Evolutionary conservation across 1,139 yeast genomes (phyloP), one percentile per base, ranked within the genome.

Genomic region (Maudiozyma humilis): DNA sequence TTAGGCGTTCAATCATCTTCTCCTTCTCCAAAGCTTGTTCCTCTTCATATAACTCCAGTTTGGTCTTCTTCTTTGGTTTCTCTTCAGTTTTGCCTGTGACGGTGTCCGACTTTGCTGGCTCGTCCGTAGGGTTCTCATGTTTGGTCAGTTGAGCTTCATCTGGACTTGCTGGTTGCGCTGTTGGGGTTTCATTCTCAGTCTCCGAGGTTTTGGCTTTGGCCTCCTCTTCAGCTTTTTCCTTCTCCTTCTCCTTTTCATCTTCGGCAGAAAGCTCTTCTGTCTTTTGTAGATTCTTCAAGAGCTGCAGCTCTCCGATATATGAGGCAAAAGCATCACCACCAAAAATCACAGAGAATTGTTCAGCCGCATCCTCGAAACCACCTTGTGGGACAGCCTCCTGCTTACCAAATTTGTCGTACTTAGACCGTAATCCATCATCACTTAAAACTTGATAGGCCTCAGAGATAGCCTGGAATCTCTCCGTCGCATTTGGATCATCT

Each of bases 281-380:
- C 46, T 76, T 84, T 14, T 77, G 65, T 53, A 81, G 64, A 49
- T 79, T 82, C 51, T 72, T 74, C 51, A 82, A 61, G 64, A 81
- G 69, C 13, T 79, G 72, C 47, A 82, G 70, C 50, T 82, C 85
- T 2, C 89, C 91, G 51, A 82, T 79, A 79, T 86, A 82, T 43
- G 75, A 78, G 44, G 73, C 73, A 60, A 82, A 82, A 1, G 79
- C 79, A 46, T 80, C 87, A 39, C 91, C 91, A 42, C 91, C 91
- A 64, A 82, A 82, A 25, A 82, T 79, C 66, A 75, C 73, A 20
- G 76, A 74, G 60, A 82, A 77, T 56, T 78, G 76, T 55, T 82
- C 88, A 35, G 73, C 66, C 0, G 88, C 86, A 56, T 81, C 88
- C 52, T 78, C 84, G 51, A 78, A 79, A 1, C 85, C 84, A 47